Evolutionary conservation across 176 grass and related monocot species (phyloP), one percentile per base, ranked within the genome.

Genomic region (Neostapfia colusana): DNA sequence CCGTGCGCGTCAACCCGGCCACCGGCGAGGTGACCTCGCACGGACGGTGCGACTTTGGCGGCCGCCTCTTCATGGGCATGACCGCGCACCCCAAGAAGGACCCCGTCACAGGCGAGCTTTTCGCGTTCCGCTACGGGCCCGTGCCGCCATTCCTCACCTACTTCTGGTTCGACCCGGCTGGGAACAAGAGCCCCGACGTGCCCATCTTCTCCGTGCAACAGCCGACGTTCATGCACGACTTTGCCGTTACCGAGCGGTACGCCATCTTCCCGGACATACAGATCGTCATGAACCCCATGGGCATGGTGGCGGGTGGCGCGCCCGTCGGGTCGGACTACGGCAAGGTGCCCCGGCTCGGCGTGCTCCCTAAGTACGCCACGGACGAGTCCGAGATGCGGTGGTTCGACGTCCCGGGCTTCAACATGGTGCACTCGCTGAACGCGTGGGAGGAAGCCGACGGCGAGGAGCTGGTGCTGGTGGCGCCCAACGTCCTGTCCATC

Each of bases 201-300:
- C 90, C 90, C 20, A 81, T 97, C 67, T 97, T 91, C 77, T 97
- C 93, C 5, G 40, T 93, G 17, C 84, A 64, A 41, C 72, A 91
- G 69, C 86, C 88, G 18, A 89, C 88, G 2, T 91, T 97, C 81
- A 72, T 91, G 70, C 93, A 97, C 26, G 93, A 97, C 84, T 97
- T 97, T 76, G 93, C 93, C 16, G 51, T 97, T 38, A 97, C 90
- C 11, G 78, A 93, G 75, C 68, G 74, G 6, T 81, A 97, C 62
- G 88, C 79, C 12, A 72, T 97, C 55, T 91, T 97, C 79, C 59
- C 76, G 5, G 93, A 97, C 41, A 81, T 93, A 31, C 88, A 97
- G 70, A 84, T 97, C 69, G 93, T 97, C 15, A 97, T 97, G 93
- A 88, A 97, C n/a, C 93, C 90, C 9, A 87, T 93, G 90, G 86